Evolutionary conservation across 805 yeast genomes (phyloP), one percentile per base, ranked within the genome.

Genomic region (Candida incommunis): DNA sequence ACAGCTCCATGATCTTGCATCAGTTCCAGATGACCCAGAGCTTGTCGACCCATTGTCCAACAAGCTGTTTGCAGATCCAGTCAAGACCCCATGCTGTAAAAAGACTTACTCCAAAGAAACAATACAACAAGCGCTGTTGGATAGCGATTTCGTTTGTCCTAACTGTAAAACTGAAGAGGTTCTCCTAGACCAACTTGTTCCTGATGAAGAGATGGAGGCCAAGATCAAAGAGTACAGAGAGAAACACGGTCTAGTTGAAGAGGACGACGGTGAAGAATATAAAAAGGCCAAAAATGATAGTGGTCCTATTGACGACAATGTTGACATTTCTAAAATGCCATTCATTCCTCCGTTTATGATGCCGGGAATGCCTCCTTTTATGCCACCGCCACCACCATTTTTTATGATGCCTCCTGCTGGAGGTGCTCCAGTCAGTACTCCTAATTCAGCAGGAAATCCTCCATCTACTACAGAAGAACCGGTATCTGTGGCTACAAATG

Each of bases 141-240:
- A 84, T 23, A 74, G 77, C 46, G 97, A 90, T 57, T 90, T 90
- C 64, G 77, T 75, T 31, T 90, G 98, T 64, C 97, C 98, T 3
- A 79, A 77, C 51, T 90, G 98, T 66, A 75, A 72, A 2, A 72
- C 70, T 16, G 76, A 74, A 22, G 96, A 87, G 47, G 70, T 84
- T 1, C 77, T 77, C 49, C 68, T 90, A 42, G 98, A 90, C 61
- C 72, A 79, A 16, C 66, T 90, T 41, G 67, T 68, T 3, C 68
- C 70, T 1, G 87, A 85, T 56, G 67, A 68, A 41, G 83, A 73
- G n/a, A 66, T 76, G 57, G 74, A 74, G 45, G 60, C 63, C 25
- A 70, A 74, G 45, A 72, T 88, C 18, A 63, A 72, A 24, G 67
- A 69, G 27, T 83, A 54, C 24, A 45, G 47, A 22, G 50, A 43